Conservation (phyloP, 2,329 filamentous ascomycete species). For the Periconia sp. region DNA sequence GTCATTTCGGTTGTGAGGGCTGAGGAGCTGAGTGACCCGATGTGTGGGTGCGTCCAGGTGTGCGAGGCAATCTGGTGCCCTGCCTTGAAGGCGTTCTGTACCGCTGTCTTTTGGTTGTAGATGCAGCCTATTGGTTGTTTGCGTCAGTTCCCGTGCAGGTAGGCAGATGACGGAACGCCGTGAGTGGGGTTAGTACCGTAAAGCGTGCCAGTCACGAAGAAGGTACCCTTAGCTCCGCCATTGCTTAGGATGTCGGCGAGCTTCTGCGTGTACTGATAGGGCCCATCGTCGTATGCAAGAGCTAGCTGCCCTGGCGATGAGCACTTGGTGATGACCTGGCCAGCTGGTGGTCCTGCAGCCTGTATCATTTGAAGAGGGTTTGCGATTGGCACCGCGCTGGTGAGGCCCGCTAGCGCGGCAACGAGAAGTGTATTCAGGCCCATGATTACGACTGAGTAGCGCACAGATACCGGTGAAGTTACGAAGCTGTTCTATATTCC, state of each 20-base stretch:
- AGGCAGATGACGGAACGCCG: too few species aligned
- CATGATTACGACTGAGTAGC: slow-evolving; percentile 27
- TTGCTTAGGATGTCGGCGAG: slow-evolving; percentile 37
- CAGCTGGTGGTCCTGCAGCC: slow-evolving; percentile 18
- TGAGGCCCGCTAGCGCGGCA: slow-evolving; percentile 24
- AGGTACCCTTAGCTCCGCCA: slow-evolving; percentile 42
- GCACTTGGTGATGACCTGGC: slow-evolving; percentile 39
- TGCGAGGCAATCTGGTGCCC: slow-evolving; percentile 46
- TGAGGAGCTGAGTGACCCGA: slow-evolving; percentile 35
- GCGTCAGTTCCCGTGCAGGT: neutral
- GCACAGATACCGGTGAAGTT: neutral
- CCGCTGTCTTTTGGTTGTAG: slow-evolving; percentile 38
- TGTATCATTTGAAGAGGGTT: slow-evolving; percentile 36
- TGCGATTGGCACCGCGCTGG: slow-evolving; percentile 28
- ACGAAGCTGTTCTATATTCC: neutral
- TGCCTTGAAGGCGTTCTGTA: slow-evolving; percentile 39
- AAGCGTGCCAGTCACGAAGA: slow-evolving; percentile 40
- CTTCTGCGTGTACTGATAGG: slow-evolving; percentile 43
- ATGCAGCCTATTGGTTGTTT: slow-evolving; percentile 34
- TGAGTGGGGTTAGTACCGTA: slow-evolving; percentile 10
- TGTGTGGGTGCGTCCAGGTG: slow-evolving; percentile 40
- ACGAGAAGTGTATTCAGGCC: slow-evolving; percentile 28
- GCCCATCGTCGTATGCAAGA: slow-evolving; percentile 45
- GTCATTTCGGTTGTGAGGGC: slow-evolving; percentile 41
- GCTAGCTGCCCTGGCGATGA: slow-evolving; percentile 34